Conservation (phyloP, 139 green algal genomes). For the Micractinium conductrix region DNA sequence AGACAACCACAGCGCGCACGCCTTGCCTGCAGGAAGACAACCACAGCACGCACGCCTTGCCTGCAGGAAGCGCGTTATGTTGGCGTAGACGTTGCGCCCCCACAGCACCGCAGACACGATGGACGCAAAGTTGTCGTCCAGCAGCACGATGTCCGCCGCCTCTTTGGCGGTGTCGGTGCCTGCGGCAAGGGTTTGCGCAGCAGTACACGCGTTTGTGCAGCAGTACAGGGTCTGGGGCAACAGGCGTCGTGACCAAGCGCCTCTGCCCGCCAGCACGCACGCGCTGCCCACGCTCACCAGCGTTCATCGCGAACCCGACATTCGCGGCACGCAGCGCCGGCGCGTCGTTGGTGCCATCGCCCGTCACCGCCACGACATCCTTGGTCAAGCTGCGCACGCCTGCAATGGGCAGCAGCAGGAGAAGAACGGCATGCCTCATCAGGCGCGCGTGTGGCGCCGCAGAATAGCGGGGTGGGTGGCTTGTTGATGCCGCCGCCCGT, state of each 20-base stretch:
- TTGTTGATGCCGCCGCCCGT: not conserved
- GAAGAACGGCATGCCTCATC: no score
- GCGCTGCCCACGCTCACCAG: not conserved
- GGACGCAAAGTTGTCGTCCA: constrained; percentile 90
- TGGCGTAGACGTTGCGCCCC: constrained; percentile 88
- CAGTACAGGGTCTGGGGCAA: not conserved
- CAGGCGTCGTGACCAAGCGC: no score
- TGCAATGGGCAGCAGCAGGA: not conserved
- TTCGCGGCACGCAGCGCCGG: constrained; percentile 84
- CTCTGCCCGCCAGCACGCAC: not conserved
- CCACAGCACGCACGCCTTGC: no score
- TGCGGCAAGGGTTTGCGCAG: not conserved
- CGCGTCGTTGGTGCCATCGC: constrained; percentile 94
- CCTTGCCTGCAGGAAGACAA: not conserved
- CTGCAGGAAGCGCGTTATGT: constrained; percentile 88
- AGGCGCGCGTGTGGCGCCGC: no score
- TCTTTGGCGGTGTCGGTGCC: constrained; percentile 87
- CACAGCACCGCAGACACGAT: constrained; percentile 87
- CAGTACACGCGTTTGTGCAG: not conserved
- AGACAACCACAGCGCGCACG: no score
- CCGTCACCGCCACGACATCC: constrained; percentile 65
- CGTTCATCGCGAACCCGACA: constrained; percentile 89
- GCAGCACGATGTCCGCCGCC: constrained; percentile 90
- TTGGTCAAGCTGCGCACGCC: constrained; percentile 34
- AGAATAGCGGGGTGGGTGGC: not conserved